phyloP scores from a whole-genome alignment of 2,329 filamentous ascomycete species.

The Penicillium sp. region DNA sequence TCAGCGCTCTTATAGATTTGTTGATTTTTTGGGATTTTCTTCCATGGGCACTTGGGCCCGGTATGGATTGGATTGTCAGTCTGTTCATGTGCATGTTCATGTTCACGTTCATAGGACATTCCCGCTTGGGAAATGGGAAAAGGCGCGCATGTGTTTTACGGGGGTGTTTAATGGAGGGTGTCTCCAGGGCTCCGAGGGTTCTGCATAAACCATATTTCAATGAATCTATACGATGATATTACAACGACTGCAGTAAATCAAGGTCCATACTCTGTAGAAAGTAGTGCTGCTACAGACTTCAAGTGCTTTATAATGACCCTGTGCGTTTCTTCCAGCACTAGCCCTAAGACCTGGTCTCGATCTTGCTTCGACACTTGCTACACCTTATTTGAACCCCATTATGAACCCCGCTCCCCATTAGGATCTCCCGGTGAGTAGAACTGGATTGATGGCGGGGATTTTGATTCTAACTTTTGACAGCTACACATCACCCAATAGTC shows the following conservation, averaged over 20 bases:
- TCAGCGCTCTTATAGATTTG: not conserved
- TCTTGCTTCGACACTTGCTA: not conserved
- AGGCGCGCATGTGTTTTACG: slow-evolving; percentile 5
- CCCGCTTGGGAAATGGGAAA: not conserved
- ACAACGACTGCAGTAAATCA: too few species aligned
- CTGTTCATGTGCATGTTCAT: not conserved
- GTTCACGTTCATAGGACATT: not conserved
- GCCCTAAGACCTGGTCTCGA: not conserved
- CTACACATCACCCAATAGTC: not conserved
- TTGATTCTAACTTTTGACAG: not conserved
- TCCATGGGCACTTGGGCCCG: not conserved
- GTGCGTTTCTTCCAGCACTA: not conserved
- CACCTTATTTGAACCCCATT: slow-evolving; percentile 3
- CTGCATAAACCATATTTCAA: not conserved
- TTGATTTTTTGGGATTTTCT: not conserved
- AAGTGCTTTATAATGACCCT: not conserved
- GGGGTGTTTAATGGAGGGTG: not conserved
- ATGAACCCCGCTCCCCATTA: not conserved
- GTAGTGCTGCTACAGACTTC: not conserved
- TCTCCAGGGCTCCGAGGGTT: not conserved
- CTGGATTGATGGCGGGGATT: not conserved
- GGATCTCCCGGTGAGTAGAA: not conserved
- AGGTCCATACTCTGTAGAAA: not conserved
- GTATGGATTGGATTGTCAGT: not conserved
- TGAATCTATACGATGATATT: not conserved